These are phyloP conservation scores for Solanum tarijense DNA, from an alignment of 257 asterid genomes.

Conservation along the genomic window DNA sequence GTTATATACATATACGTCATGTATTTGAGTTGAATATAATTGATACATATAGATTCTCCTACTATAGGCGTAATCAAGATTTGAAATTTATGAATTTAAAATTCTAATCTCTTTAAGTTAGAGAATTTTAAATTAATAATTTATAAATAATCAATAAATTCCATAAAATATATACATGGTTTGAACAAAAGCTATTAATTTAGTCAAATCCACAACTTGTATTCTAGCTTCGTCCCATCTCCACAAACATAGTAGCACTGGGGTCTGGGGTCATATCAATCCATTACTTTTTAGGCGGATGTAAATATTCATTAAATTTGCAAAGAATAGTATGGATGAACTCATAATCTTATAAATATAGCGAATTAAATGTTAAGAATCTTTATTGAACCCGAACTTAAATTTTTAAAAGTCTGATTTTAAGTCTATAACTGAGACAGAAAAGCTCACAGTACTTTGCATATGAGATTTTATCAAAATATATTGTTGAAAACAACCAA, in stretches of 20 bases:
- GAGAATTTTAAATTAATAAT: not conserved
- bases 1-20: not conserved
- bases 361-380: no score
- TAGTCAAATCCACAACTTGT: not conserved
- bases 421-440: no score
- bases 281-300: not conserved
- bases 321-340: not conserved
- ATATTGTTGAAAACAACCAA: no score
- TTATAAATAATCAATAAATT: not conserved
- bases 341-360: not conserved
- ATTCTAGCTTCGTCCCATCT: not conserved
- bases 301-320: not conserved
- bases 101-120: not conserved
- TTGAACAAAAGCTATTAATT: not conserved
- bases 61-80: not conserved
- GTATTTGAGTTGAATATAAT: not conserved
- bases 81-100: not conserved
- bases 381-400: no score
- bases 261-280: not conserved
- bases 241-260: not conserved
- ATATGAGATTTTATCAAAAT: no score
- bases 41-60: not conserved
- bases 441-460: no score
- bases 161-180: not conserved
- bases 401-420: no score